Percentiles rank a stretch among this genome's conserved stretches.
phyloP scores from a whole-genome alignment of 2,329 filamentous ascomycete genomes.

The Keithomyces neogunnii region DNA sequence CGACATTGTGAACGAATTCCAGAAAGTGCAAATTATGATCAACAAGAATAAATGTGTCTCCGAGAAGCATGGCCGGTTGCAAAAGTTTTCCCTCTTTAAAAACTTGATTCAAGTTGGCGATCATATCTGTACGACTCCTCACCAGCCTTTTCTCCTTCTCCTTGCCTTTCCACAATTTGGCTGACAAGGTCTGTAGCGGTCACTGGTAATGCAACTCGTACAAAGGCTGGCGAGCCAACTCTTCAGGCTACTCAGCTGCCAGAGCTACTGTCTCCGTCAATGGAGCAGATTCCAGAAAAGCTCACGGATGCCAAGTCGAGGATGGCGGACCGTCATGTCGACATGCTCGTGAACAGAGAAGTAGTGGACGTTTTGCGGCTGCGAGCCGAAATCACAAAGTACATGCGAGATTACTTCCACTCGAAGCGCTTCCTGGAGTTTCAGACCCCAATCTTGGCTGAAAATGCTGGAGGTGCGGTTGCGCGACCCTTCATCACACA shows the following conservation, averaged over 20 bases:
- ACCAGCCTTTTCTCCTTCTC: constrained; percentile 9
- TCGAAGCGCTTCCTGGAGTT: constrained; percentile 73
- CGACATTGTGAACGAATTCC: constrained; percentile 65
- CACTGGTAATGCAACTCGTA: constrained; percentile 61
- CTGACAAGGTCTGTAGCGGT: constrained; percentile 43
- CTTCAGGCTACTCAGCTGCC: constrained; percentile 62
- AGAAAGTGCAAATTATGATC: constrained; percentile 68
- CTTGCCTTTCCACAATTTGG: constrained; percentile 13
- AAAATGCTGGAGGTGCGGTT: constrained; percentile 75
- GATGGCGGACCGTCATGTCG: constrained; percentile 72
- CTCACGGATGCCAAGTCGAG: constrained; percentile 64
- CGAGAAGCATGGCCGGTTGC: constrained; percentile 23
- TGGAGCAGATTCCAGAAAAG: constrained; percentile 68
- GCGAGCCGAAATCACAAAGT: constrained; percentile 65
- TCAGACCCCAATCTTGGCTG: constrained; percentile 79
- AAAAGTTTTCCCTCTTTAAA: constrained; percentile 50
- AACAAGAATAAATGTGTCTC: constrained; percentile 47
- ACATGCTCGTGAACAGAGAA: constrained; percentile 68
- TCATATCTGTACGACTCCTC: constrained; percentile 59
- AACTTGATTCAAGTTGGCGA: constrained; percentile 71
- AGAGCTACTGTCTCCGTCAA: constrained; percentile 62
- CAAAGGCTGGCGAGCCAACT: constrained; percentile 66
- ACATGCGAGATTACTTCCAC: constrained; percentile 66
- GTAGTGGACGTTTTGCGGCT: constrained; percentile 63
- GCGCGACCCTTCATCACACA: constrained; percentile 79